Percentiles rank a stretch among this genome's conserved stretches.
Evolutionary conservation across 2,329 filamentous ascomycete genomes (phyloP).

Genomic region (Fusarium musae): DNA sequence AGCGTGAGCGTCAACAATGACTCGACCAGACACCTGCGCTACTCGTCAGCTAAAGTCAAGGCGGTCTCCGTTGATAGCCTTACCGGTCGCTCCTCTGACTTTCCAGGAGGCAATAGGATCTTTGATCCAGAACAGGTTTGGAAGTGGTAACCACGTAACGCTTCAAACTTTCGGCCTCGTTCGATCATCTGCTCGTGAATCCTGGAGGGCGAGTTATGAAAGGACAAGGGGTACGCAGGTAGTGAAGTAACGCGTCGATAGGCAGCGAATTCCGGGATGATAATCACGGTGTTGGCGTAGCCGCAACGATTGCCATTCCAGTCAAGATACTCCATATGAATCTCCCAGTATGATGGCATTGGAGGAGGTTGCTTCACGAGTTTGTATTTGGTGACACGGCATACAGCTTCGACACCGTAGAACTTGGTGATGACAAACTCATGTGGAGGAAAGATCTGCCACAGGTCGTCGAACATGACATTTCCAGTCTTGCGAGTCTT

Average conservation of each 20-base stretch:
- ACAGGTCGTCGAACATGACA: conserved; percentile 46
- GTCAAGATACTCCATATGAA: conserved; percentile 50
- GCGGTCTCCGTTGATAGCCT: accelerated
- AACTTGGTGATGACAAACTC: conserved; percentile 47
- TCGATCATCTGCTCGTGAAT: conserved; percentile 43
- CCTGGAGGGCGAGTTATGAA: conserved; percentile 37
- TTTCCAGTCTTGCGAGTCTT: conserved; percentile 46
- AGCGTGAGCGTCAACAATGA: conserved; percentile 51
- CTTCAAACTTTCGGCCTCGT: conserved; percentile 49
- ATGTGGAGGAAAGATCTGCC: conserved; percentile 51
- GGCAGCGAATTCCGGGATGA: conserved; percentile 45
- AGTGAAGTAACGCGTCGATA: conserved; percentile 43
- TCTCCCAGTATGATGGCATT: conserved; percentile 28
- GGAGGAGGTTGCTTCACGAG: background rate
- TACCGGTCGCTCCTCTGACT: conserved; percentile 43
- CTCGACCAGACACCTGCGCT: conserved; percentile 40
- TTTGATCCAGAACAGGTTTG: conserved; percentile 45
- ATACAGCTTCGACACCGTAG: conserved; percentile 51
- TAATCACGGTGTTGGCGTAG: conserved; percentile 36
- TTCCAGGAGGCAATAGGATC: conserved; percentile 41
- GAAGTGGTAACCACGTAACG: conserved; percentile 49
- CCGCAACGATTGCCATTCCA: conserved; percentile 51
- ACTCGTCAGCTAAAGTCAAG: background rate
- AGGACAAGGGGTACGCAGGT: conserved; percentile 45
- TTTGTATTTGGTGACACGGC: conserved; percentile 48